Conservation (phyloP, 805 yeast genomes). For the Candida vaughaniae region DNA sequence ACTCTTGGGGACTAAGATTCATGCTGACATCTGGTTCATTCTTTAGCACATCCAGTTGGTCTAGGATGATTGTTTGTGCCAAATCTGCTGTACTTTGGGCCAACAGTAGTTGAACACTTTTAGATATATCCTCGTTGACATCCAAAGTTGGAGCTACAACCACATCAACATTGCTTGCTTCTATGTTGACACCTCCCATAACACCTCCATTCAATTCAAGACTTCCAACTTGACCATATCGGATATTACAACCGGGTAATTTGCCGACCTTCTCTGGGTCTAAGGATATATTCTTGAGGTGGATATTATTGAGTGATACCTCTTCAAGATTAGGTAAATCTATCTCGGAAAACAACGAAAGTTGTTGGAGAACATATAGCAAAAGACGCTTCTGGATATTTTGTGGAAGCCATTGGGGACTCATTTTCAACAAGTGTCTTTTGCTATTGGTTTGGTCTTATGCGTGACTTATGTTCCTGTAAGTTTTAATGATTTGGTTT, state of each 20-base stretch:
- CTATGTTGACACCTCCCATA: slow-evolving; percentile 67
- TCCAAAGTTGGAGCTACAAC: slow-evolving; percentile 38
- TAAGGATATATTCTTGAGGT: slow-evolving; percentile 58
- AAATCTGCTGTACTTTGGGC: slow-evolving; percentile 75
- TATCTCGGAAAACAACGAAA: slow-evolving; percentile 76
- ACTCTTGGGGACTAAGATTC: background rate
- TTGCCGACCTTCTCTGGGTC: slow-evolving; percentile 67
- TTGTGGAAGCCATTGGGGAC: slow-evolving; percentile 69
- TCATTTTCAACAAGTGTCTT: slow-evolving; percentile 11
- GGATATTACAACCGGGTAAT: slow-evolving; percentile 60
- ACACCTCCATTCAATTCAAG: slow-evolving; percentile 59
- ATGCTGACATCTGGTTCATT: slow-evolving; percentile 39
- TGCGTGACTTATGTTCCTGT: background rate
- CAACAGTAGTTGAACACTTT: slow-evolving; percentile 48
- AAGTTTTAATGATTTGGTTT: background rate
- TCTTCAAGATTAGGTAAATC: slow-evolving; percentile 76
- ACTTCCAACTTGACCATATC: slow-evolving; percentile 59
- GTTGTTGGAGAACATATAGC: slow-evolving; percentile 75
- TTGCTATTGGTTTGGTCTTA: background rate
- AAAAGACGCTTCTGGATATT: slow-evolving; percentile 80
- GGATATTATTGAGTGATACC: slow-evolving; percentile 62
- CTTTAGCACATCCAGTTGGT: slow-evolving; percentile 1
- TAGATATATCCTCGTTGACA: slow-evolving; percentile 19
- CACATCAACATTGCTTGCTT: slow-evolving; percentile 52
- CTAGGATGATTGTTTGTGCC: slow-evolving; percentile 49